These are phyloP conservation scores for Ambispora gerdemannii DNA, from an alignment of 192 early-diverging fungal species.

Conservation along the genomic window DNA sequence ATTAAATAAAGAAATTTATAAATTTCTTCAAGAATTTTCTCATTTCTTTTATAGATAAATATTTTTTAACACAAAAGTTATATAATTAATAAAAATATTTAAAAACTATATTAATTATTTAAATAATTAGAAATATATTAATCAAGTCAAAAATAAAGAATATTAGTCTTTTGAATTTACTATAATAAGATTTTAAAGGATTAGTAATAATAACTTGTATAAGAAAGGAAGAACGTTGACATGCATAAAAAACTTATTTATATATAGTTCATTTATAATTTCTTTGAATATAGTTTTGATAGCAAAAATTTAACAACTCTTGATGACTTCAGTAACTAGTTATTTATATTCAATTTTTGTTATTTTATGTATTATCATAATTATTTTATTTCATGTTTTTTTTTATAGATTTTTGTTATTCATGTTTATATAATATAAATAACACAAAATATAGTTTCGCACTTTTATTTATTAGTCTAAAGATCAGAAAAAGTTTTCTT, in stretches of 20 bases:
- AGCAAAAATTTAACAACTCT: neutral
- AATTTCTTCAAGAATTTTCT: too few relatives aligned
- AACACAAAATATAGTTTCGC: slow-evolving; percentile 23
- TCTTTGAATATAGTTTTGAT: slow-evolving; percentile 17
- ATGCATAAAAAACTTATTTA: slow-evolving; percentile 9
- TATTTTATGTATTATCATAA: slow-evolving; percentile 12
- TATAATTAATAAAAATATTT: too few relatives aligned
- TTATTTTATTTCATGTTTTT: slow-evolving; percentile 1
- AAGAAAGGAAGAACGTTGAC: slow-evolving; percentile 25
- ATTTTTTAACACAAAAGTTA: too few relatives aligned
- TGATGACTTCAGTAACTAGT: neutral
- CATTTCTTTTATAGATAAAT: too few relatives aligned
- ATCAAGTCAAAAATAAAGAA: too few relatives aligned
- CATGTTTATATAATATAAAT: slow-evolving; percentile 32
- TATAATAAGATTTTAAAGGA: slow-evolving; percentile 4
- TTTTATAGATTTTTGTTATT: neutral
- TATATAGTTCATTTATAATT: slow-evolving; percentile 13
- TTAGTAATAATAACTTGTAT: slow-evolving; percentile 20
- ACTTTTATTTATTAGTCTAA: slow-evolving; percentile 14
- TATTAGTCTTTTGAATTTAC: too few relatives aligned
- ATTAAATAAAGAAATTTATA: too few relatives aligned
- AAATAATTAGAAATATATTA: too few relatives aligned
- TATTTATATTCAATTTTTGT: neutral
- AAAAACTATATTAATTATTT: too few relatives aligned
- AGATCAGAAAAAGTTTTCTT: neutral